phyloP scores from a whole-genome alignment of 2,329 filamentous ascomycete species.

The Hortaea werneckii region DNA sequence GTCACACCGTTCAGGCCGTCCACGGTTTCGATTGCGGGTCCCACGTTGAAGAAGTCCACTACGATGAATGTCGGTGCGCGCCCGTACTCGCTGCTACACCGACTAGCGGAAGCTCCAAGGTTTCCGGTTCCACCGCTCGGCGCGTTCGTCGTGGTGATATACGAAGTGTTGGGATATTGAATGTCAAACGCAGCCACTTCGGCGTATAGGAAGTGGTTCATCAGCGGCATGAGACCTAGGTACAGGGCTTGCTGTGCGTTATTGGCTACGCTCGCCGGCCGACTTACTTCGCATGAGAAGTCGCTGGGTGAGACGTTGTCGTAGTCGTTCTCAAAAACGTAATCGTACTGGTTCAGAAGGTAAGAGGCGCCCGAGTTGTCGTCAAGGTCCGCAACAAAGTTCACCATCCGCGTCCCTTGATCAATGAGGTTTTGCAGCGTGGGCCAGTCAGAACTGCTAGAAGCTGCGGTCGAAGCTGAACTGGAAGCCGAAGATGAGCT shows the following conservation, averaged over 20 bases:
- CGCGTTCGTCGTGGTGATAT: constrained; percentile 56
- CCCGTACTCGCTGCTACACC: constrained; percentile 51
- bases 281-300: constrained; percentile 64
- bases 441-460: constrained; percentile 47
- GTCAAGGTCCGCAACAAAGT: constrained; percentile 51
- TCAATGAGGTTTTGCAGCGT: constrained; percentile 61
- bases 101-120: constrained; percentile 40
- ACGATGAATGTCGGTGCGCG: constrained; percentile 60
- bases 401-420: constrained; percentile 54
- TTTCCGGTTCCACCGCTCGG: constrained; percentile 45
- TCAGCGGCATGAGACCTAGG: constrained; percentile 54
- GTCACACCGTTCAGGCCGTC: constrained; percentile 56
- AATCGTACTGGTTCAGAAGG: constrained; percentile 53
- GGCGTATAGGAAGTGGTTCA: constrained; percentile 73
- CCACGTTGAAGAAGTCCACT: constrained; percentile 71
- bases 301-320: constrained; percentile 51
- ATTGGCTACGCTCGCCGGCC: constrained; percentile 47
- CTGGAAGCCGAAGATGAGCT: constrained; percentile 22
- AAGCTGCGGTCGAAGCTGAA: constrained; percentile 22
- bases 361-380: constrained; percentile 39
- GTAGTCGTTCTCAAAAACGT: constrained; percentile 64
- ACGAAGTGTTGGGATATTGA: constrained; percentile 46
- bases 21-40: constrained; percentile 57
- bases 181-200: constrained; percentile 42
- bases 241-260: constrained; percentile 41